A percentile compares a stretch with the other conserved stretches of the same genome.
Evolutionary conservation across 1,139 yeast species (phyloP).

Genomic region (Blastobotrys malaysiensis): DNA sequence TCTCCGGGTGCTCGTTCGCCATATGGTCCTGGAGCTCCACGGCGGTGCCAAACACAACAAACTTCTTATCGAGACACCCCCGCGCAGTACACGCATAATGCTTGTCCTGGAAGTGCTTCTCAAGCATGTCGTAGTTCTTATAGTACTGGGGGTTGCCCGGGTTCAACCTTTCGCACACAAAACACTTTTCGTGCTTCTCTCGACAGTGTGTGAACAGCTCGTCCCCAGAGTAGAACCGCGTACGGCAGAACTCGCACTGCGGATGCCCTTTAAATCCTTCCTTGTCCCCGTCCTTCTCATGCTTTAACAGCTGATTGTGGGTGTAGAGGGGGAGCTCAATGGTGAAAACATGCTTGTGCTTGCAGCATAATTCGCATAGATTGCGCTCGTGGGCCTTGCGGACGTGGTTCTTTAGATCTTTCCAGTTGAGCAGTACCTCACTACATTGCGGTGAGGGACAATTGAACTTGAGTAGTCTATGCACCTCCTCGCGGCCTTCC

Average conservation of each 20-base stretch:
- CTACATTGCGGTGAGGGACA: conserved; percentile 52
- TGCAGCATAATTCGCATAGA: conserved; percentile 71
- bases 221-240: conserved; percentile 81
- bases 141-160: conserved; percentile 62
- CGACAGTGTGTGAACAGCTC: conserved; percentile 80
- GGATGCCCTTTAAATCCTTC: conserved; percentile 89
- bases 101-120: conserved; percentile 61
- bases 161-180: conserved; percentile 70
- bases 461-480: conserved; percentile 47
- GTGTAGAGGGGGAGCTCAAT: conserved; percentile 62
- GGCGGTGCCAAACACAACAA: conserved; percentile 86
- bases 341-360: conserved; percentile 71
- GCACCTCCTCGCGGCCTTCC: conserved; percentile 38
- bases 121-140: conserved; percentile 66
- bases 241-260: conserved; percentile 72
- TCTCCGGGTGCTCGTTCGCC: conserved; percentile 72
- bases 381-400: conserved; percentile 44
- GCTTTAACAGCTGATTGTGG: conserved; percentile 58
- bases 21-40: conserved; percentile 85
- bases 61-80: conserved; percentile 79
- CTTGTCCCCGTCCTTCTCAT: conserved; percentile 61
- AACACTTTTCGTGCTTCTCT: conserved; percentile 82
- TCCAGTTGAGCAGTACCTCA: conserved; percentile 43
- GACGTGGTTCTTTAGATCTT: conserved; percentile 60
- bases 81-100: conserved; percentile 82